Evolutionary conservation across 2,329 filamentous ascomycete genomes (phyloP).

Genomic region (Fusarium sp.): DNA sequence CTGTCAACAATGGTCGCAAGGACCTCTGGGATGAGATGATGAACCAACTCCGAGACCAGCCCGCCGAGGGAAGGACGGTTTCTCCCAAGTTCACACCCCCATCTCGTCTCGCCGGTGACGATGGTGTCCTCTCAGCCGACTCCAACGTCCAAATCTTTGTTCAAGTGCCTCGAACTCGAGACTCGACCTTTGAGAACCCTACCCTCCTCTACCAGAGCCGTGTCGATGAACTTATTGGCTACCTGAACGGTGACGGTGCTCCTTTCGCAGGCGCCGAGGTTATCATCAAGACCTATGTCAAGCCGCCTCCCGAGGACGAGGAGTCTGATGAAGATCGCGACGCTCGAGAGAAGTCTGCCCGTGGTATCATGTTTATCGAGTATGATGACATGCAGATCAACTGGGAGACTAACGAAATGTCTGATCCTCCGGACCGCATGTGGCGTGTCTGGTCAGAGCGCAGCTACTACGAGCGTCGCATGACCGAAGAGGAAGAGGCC

Average conservation of each 20-base stretch:
- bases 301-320: background rate
- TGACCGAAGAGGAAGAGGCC: background rate
- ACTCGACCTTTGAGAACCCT: background rate
- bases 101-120: background rate
- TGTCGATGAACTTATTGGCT: background rate
- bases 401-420: background rate
- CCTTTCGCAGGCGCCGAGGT: slow-evolving; percentile 5
- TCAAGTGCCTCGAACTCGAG: background rate
- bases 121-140: background rate
- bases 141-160: background rate
- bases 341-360: background rate
- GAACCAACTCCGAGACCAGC: slow-evolving; percentile 1
- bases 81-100: background rate
- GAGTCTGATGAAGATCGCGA: background rate
- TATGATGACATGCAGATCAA: background rate
- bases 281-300: slow-evolving; percentile 5
- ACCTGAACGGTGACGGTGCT: background rate
- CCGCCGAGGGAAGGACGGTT: background rate
- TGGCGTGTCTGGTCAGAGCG: slow-evolving; percentile 4
- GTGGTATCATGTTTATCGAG: slow-evolving; percentile 6
- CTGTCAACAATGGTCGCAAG: background rate
- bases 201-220: slow-evolving; percentile 1
- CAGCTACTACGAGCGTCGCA: slow-evolving; percentile 1
- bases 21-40: background rate
- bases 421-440: background rate